Evolutionary conservation across 2,329 filamentous ascomycete genomes (phyloP), one percentile per base, ranked within the genome.

Genomic region (Penicillium brasilianum): DNA sequence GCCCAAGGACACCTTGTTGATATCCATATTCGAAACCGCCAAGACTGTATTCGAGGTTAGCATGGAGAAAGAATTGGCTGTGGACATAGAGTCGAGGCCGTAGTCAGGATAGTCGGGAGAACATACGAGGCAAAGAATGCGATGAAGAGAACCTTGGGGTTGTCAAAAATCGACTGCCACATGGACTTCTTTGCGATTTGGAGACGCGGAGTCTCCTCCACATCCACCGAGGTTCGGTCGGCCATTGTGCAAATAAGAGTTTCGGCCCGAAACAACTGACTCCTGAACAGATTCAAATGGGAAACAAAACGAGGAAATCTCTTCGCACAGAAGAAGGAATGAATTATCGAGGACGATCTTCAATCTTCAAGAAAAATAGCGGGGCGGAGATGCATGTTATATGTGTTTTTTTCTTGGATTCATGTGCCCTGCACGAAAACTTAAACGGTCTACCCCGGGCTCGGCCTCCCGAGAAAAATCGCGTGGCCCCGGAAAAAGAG

Each of bases 11-110:
- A 49, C 76, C 75, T 63, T 77, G 74, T 65, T 82, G 81, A 65
- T 83, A 83, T 14, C 81, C 81, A 69, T 83, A 83, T 41, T 83
- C 72, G 37, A 83, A 76, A 14, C 81, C 82, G 51, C 81, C 81
- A 36, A 83, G 75, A 14, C 71, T 73, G 34, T 13, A 4, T 30
- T 13, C 11, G 36, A 20, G 8, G 37, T 67, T 56, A 68, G 57
- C 30, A 22, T 39, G 13, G 8, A 8, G 16, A 30, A 11, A 18
- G n/a, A 0, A 25, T 34, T 22, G n/a, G 10, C 6, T 7, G 5
- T 18, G 10, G 28, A 10, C 28, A 14, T 36, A 9, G 6, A 25
- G 2, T 20, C 13, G 11, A 25, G 18, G 25, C 63, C 67, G 59
- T 43, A 20, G n/a, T 6, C 36, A 20, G 13, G 34, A 39, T 25